A percentile compares a stretch with the other conserved stretches of the same genome.
Conservation (phyloP, 2,329 filamentous ascomycete species). For the Colletotrichum musicola region DNA sequence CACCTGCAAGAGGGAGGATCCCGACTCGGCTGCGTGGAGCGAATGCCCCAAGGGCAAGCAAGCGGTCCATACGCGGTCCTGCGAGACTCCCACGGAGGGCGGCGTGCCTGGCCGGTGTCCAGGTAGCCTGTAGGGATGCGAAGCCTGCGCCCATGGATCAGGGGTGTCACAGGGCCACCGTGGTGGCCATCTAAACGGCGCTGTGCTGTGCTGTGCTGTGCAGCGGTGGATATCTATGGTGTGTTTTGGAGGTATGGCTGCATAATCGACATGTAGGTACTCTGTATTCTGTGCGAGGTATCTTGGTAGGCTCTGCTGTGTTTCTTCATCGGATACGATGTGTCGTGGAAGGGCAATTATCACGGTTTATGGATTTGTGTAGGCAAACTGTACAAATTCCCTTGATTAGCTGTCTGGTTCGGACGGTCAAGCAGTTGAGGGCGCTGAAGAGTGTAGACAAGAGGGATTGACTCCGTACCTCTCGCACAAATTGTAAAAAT, state of each 20-base stretch:
- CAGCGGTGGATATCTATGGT: not conserved
- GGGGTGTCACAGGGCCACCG: conserved; percentile 22
- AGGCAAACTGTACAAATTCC: no score
- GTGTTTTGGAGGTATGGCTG: not conserved
- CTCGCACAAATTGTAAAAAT: no score
- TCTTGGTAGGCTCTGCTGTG: no score
- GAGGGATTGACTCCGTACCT: no score
- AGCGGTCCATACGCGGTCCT: conserved; percentile 11
- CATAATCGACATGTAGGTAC: no score
- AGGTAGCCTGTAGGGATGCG: not conserved
- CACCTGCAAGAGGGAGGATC: conserved; percentile 30
- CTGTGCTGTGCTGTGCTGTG: conserved; percentile 10
- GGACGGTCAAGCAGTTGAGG: no score
- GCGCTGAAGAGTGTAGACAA: no score
- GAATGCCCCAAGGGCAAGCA: not conserved
- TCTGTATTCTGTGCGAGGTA: no score
- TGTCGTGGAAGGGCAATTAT: no score
- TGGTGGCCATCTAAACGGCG: conserved; percentile 2
- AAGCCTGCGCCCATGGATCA: conserved; percentile 6
- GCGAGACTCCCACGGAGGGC: conserved; percentile 2
- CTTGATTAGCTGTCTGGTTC: no score
- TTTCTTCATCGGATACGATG: no score
- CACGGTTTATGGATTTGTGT: no score
- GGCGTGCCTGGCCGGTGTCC: conserved; percentile 18
- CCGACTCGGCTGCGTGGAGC: not conserved